Percentiles rank a stretch among this genome's conserved stretches.
phyloP scores from a whole-genome alignment of 202 grass and related monocot genomes.

The Saccharum hybrid region DNA sequence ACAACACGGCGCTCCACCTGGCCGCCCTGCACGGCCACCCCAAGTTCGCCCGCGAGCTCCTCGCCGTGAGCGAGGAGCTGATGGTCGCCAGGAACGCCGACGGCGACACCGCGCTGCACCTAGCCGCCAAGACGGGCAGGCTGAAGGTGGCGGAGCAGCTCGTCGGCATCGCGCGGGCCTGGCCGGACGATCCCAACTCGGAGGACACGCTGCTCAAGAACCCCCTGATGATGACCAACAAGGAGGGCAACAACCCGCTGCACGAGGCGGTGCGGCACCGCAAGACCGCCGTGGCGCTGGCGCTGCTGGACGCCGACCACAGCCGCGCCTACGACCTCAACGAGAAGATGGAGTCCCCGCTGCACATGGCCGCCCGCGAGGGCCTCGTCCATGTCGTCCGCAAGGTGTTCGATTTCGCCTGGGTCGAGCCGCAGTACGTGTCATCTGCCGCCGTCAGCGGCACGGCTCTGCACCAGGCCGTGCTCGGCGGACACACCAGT shows the following conservation, averaged over 20 bases:
- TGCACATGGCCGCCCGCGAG: conserved; percentile 71
- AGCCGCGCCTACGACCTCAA: conserved; percentile 46
- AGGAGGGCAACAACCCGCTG: conserved; percentile 51
- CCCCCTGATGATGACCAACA: conserved; percentile 35
- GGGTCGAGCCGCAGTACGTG: conserved; percentile 6
- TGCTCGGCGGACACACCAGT: conserved; percentile 65
- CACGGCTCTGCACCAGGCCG: conserved; percentile 66
- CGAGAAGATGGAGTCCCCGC: conserved; percentile 49
- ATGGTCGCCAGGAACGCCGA: conserved; percentile 47
- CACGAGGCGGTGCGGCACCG: conserved; percentile 63
- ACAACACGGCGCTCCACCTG: conserved; percentile 70
- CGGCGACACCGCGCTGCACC: conserved; percentile 70
- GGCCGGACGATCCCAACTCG: not conserved
- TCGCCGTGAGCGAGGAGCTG: not conserved
- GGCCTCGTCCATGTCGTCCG: conserved; percentile 54
- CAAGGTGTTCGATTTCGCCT: conserved; percentile 38
- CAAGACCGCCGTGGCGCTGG: conserved; percentile 35
- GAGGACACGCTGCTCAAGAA: not conserved
- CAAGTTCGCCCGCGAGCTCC: conserved; percentile 34
- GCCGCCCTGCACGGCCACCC: conserved; percentile 52
- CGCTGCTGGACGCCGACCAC: conserved; percentile 52
- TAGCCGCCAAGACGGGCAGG: conserved; percentile 55
- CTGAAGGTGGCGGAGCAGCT: conserved; percentile 26
- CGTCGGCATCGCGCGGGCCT: not conserved
- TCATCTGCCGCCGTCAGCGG: conserved; percentile 33